A percentile compares a stretch with the other conserved stretches of the same genome.
phyloP scores from a whole-genome alignment of 1,139 yeast genomes.

The Kurtzmaniella quercitrusa region DNA sequence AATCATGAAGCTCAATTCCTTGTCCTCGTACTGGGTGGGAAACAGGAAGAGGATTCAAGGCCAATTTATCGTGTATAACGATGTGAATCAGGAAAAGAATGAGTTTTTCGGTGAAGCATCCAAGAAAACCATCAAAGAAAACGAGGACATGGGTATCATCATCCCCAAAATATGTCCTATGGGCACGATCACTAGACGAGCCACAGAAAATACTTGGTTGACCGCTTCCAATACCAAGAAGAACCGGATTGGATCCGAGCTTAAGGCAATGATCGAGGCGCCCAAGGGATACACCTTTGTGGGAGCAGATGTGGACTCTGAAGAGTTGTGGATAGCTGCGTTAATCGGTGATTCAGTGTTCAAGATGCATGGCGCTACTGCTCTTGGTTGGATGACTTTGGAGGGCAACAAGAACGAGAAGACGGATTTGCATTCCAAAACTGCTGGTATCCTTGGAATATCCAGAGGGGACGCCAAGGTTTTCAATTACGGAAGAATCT shows the following conservation, averaged over 20 bases:
- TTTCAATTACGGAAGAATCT: constrained; percentile 94
- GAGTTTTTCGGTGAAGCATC: constrained; percentile 22
- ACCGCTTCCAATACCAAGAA: constrained; percentile 93
- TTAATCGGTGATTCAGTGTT: constrained; percentile 89
- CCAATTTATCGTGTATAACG: constrained; percentile 74
- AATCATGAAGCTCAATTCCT: constrained; percentile 70
- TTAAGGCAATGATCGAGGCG: constrained; percentile 80
- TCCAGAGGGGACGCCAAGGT: constrained; percentile 89
- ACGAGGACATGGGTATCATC: constrained; percentile 59
- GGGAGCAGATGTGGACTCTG: constrained; percentile 98
- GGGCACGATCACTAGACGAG: constrained; percentile 96
- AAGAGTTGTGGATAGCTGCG: constrained; percentile 97
- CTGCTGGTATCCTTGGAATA: constrained; percentile 86
- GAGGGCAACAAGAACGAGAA: constrained; percentile 92
- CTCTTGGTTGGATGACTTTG: constrained; percentile 98
- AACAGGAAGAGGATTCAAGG: constrained; percentile 76
- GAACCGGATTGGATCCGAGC: constrained; percentile 85
- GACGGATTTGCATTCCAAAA: constrained; percentile 92
- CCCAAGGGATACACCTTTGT: constrained; percentile 90
- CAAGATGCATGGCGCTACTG: constrained; percentile 90
- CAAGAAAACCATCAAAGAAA: constrained; percentile 10
- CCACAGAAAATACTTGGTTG: constrained; percentile 96
- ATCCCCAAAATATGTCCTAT: constrained; percentile 81
- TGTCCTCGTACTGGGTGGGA: constrained; percentile 92
- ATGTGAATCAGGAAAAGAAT: constrained; percentile 18